Base-by-base conservation (phyloP, 441 rosid genomes). In the Raphanus hybrid region DNA sequence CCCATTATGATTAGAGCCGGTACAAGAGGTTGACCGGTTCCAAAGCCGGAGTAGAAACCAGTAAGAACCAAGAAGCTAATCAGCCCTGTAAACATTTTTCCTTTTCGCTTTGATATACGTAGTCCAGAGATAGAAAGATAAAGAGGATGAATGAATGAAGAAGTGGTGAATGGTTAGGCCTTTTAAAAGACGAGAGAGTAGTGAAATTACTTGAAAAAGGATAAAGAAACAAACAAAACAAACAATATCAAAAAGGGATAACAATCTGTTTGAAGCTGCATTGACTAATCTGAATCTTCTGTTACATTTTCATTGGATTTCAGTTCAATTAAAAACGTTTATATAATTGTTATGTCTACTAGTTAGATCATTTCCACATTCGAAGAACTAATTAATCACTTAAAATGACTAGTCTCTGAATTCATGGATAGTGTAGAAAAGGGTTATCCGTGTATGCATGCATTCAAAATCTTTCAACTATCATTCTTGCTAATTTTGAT, bases 1-100 rank as follows among this genome's bases (percentile, higher is more conserved):
- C 99, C 99, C 78, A 95, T 90, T 69, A 93, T 89, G 85, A 87
- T 85, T 16, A 95, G 74, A 20, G 96, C 89, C 7, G 96, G 95
- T 75, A 89, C 98, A 67, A 91, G 80, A 74, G 96, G 94, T 37
- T 92, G 82, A 81, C 75, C 63, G 18, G 85, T 82, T 5, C 71
- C 67, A 29, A 69, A 2, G 7, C 52, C 12, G 52, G 67, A 12
- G 8, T 27, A 29, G 48, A 23, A 78, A 63, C 78, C 60, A 50
- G 60, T 12, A 77, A 77, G 16, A 65, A 78, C 74, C 69, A 67
- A 67, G 52, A 12, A 37, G 73, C 35, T 59, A 6, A 65, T 57
- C 65, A 66, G 64, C 26, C 32, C 35, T 27, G 15, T 55, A 12
- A 70, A 34, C 48, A 78, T 78, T 55, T 55, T 67, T 35, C 8